A percentile compares a stretch with the other conserved stretches of the same genome.
These are phyloP conservation scores for Pseudogymnoascus sp. DNA, from an alignment of 2,329 filamentous ascomycete species.

Conservation along the genomic window DNA sequence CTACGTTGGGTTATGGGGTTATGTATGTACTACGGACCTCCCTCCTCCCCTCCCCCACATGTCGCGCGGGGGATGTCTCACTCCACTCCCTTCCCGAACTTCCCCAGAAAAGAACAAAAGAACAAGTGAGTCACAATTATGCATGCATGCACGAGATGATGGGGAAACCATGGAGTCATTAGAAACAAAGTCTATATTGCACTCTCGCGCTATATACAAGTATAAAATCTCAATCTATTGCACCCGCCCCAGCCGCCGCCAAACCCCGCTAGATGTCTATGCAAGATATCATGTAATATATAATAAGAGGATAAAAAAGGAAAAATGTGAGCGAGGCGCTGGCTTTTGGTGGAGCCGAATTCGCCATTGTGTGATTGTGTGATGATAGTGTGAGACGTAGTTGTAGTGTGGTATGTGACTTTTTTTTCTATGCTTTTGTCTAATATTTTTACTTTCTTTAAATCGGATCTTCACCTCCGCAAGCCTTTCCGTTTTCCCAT, in stretches of 20 bases:
- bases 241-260: neutral
- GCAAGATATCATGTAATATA: neutral
- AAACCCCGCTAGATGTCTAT: neutral
- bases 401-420: neutral
- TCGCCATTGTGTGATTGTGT: neutral
- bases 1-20: neutral
- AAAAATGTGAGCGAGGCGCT: neutral
- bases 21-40: neutral
- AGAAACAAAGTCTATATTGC: neutral
- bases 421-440: slow-evolving; percentile 2
- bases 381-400: neutral
- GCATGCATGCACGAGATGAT: neutral
- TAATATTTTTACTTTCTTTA: slow-evolving; percentile 3
- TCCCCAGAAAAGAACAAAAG: neutral
- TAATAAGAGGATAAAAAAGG: neutral
- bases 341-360: neutral
- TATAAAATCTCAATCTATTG: neutral
- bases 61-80: no score
- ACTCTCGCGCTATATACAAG: neutral
- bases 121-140: no score
- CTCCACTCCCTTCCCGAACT: neutral
- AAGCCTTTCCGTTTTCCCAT: neutral
- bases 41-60: no score
- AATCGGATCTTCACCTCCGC: neutral
- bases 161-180: neutral